These are phyloP conservation scores for Pichia sp. DNA, from an alignment of 1,139 yeast genomes.

Conservation along the genomic window DNA sequence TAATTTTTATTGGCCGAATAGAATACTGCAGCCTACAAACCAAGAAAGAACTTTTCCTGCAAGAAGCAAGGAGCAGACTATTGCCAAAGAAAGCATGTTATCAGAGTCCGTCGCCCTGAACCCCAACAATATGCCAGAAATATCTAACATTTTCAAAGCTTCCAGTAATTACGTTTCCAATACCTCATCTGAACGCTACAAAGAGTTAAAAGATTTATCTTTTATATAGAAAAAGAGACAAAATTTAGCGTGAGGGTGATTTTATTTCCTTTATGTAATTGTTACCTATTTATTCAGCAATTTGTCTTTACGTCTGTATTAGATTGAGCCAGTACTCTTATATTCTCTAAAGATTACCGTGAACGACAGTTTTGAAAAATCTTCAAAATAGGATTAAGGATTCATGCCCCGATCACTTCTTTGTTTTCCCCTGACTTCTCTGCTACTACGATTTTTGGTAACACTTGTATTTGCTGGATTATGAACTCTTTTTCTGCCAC, in stretches of 20 bases:
- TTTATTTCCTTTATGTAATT: not conserved
- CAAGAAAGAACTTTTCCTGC: not conserved
- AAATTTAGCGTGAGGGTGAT: not conserved
- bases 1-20: constrained; percentile 28
- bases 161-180: not conserved
- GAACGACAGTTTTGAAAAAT: not conserved
- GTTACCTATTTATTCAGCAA: not conserved
- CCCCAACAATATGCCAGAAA: not conserved
- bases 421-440: constrained; percentile 13
- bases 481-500: constrained; percentile 80
- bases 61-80: no score
- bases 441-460: constrained; percentile 46
- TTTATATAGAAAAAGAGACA: constrained; percentile 3
- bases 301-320: not conserved
- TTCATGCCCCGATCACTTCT: not conserved
- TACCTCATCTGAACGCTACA: constrained; percentile 12
- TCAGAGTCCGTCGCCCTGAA: no score
- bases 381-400: no score
- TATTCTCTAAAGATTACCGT: not conserved
- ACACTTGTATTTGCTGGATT: constrained; percentile 63
- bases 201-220: constrained; percentile 19
- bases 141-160: constrained; percentile 5
- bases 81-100: no score
- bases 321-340: not conserved
- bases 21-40: constrained; percentile 14